Evolutionary conservation across 495 filamentous ascomycete genomes (phyloP).

Genomic region (Hypoxylon rickii): DNA sequence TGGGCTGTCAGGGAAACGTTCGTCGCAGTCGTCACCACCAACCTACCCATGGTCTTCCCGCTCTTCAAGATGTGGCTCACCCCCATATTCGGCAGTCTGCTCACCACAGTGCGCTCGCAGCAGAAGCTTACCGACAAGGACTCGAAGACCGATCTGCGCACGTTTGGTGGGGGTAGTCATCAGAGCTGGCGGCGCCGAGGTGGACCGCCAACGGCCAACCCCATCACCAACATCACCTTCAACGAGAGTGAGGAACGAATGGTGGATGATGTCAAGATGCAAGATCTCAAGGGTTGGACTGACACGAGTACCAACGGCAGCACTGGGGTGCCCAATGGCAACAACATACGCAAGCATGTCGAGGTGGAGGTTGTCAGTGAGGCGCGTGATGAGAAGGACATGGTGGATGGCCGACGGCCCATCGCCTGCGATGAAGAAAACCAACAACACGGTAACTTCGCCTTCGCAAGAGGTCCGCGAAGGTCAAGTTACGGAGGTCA

Average conservation of each 20-base stretch:
- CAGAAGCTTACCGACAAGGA: constrained; percentile 35
- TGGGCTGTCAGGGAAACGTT: constrained; percentile 60
- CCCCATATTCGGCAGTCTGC: constrained; percentile 42
- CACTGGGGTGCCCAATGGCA: constrained; percentile 1
- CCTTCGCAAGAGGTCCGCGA: constrained; percentile 26
- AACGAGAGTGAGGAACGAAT: constrained; percentile 59
- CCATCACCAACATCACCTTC: constrained; percentile 53
- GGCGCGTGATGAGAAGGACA: constrained; percentile 12
- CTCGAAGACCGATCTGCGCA: constrained; percentile 31
- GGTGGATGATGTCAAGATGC: constrained; percentile 46
- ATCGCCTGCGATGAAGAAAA: constrained; percentile 28
- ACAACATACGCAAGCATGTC: constrained; percentile 31
- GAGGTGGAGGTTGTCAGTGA: constrained; percentile 33
- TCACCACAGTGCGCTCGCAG: constrained; percentile 38
- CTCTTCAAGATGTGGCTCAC: constrained; percentile 50
- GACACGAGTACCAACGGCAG: constrained; percentile 30
- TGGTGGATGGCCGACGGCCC: background rate
- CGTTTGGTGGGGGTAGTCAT: constrained; percentile 39
- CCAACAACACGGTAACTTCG: constrained; percentile 31
- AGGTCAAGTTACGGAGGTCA: constrained; percentile 28
- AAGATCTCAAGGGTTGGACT: constrained; percentile 38
- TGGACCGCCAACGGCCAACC: constrained; percentile 47
- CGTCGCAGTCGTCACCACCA: constrained; percentile 56
- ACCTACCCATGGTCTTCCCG: constrained; percentile 60
- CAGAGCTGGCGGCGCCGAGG: constrained; percentile 48